Conservation (phyloP, 495 filamentous ascomycete species). For the Talaromyces nanjingensis region DNA sequence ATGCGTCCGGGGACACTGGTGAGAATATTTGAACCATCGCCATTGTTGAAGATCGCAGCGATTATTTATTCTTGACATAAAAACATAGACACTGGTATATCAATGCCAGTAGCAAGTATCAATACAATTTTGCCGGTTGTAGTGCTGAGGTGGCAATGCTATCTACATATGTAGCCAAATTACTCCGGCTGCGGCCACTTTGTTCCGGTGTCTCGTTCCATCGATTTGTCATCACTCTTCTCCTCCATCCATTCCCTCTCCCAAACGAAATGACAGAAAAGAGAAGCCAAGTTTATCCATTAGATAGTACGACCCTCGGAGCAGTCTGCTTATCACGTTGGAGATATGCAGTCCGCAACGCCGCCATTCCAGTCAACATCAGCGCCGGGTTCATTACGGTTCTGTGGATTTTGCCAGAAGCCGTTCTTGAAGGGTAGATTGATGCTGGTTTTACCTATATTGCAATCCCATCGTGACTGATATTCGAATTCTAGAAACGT, state of each 20-base stretch:
- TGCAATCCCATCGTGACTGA: neutral
- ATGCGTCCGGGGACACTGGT: neutral
- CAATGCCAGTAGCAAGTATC: neutral
- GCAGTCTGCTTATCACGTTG: neutral
- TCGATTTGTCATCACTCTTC: neutral
- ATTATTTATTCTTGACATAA: neutral
- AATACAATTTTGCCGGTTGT: neutral
- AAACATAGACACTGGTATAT: no score
- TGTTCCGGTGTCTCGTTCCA: neutral
- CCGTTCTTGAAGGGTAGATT: neutral
- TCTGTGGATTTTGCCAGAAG: slow-evolving; percentile 1
- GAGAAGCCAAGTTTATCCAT: neutral
- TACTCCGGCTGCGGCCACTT: neutral
- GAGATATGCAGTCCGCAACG: neutral
- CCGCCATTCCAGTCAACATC: neutral
- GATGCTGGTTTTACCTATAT: neutral
- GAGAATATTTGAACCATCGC: neutral
- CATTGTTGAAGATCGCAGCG: neutral
- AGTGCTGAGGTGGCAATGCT: neutral
- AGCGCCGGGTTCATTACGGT: neutral
- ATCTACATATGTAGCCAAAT: neutral
- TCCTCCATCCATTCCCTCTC: neutral
- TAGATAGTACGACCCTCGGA: neutral
- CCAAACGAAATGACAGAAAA: neutral
- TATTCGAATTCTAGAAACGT: neutral